These are phyloP conservation scores for Flaveria trinervia DNA, from an alignment of 129 eudicot species.

Conservation along the genomic window DNA sequence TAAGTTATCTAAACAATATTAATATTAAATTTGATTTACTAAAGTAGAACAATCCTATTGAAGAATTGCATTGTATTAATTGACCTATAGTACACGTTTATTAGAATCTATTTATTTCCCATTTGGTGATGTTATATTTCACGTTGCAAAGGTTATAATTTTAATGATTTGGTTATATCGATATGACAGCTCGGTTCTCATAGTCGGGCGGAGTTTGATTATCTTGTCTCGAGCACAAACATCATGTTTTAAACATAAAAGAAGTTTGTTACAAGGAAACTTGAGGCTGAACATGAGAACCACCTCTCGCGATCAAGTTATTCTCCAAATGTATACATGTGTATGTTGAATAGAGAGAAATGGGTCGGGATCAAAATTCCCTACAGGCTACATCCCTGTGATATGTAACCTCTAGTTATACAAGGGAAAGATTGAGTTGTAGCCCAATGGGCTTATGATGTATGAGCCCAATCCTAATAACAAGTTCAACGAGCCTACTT, in stretches of 20 bases:
- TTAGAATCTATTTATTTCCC: background rate
- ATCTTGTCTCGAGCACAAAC: background rate
- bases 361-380: background rate
- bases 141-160: background rate
- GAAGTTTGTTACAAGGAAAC: background rate
- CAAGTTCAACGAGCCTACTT: background rate
- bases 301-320: background rate
- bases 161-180: background rate
- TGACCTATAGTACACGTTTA: background rate
- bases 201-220: background rate
- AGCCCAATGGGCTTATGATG: background rate
- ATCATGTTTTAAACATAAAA: background rate
- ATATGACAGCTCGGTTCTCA: background rate
- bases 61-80: background rate
- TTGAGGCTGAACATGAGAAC: background rate
- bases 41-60: background rate
- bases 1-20: background rate
- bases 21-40: background rate
- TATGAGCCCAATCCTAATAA: background rate
- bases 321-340: background rate
- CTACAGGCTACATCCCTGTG: no score
- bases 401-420: no score
- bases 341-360: background rate
- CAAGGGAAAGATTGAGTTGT: no score
- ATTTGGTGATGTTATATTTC: slow-evolving; percentile 3